Evolutionary conservation across 352 stramenopile genomes (phyloP).

Genomic region (Globisporangium nodosum): DNA sequence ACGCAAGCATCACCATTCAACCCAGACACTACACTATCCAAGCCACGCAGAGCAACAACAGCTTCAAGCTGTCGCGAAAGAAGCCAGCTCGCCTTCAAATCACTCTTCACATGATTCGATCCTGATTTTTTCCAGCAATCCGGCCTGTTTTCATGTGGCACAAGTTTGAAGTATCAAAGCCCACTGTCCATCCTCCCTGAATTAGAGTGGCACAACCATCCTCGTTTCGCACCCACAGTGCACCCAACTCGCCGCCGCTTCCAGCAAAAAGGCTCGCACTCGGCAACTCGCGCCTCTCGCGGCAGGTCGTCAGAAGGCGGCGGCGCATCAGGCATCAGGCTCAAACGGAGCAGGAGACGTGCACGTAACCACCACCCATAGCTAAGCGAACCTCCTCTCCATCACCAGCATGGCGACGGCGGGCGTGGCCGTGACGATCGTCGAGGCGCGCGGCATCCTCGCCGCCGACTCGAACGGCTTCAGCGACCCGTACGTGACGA

Average conservation of each 20-base stretch:
- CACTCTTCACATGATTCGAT: not conserved
- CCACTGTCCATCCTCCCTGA: not conserved
- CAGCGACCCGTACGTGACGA: constrained; percentile 64
- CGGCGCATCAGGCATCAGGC: no score
- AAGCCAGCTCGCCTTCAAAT: not conserved
- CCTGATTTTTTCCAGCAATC: constrained; percentile 9
- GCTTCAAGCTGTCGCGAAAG: not conserved
- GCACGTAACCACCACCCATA: not conserved
- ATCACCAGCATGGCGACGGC: constrained; percentile 4
- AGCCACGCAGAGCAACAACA: no score
- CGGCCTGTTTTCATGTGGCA: not conserved
- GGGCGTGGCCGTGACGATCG: constrained; percentile 39
- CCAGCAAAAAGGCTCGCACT: constrained; percentile 4
- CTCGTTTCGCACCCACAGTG: constrained; percentile 7
- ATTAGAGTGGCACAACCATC: not conserved
- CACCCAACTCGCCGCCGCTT: not conserved
- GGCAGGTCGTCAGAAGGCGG: not conserved
- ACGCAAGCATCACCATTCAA: no score
- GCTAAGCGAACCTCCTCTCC: not conserved
- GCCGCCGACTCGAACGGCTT: constrained; percentile 61
- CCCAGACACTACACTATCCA: no score
- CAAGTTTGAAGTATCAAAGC: not conserved
- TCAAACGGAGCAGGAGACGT: no score
- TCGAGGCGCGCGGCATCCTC: constrained; percentile 52
- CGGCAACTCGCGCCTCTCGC: not conserved